phyloP scores from a whole-genome alignment of 2,329 filamentous ascomycete genomes.

The Trichoderma sp. region DNA sequence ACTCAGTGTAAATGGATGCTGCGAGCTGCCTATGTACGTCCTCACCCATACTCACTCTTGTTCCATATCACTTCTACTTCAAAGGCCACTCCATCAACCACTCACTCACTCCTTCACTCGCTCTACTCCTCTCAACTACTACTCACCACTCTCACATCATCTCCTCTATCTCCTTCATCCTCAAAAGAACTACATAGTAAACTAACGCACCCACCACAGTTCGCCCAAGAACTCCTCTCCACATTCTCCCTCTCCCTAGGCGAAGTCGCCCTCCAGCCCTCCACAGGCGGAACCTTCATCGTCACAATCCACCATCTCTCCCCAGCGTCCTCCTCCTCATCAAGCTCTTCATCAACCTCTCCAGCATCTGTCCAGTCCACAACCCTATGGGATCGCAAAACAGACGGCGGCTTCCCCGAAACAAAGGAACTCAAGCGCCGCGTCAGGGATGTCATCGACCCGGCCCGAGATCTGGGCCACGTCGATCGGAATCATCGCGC shows the following conservation, averaged over 20 bases:
- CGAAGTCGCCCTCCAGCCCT: constrained; percentile 82
- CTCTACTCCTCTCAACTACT: too few species aligned
- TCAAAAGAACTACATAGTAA: too few species aligned
- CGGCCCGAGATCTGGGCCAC: constrained; percentile 75
- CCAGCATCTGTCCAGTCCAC: constrained; percentile 34
- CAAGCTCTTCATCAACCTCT: constrained; percentile 16
- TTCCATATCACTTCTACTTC: too few species aligned
- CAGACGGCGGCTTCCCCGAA: constrained; percentile 87
- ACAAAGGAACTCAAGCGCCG: constrained; percentile 86
- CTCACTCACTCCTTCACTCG: neutral
- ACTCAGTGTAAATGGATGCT: constrained; percentile 94
- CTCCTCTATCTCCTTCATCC: too few species aligned
- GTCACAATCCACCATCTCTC: constrained; percentile 57
- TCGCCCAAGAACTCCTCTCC: constrained; percentile 89
- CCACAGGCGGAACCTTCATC: constrained; percentile 79
- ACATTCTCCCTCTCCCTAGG: constrained; percentile 83
- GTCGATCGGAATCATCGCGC: constrained; percentile 57
- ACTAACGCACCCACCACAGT: too few species aligned
- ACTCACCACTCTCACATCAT: neutral
- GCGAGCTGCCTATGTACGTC: constrained; percentile 74
- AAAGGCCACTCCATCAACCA: too few species aligned
- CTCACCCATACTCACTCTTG: neutral
- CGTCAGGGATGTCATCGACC: constrained; percentile 79
- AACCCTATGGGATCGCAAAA: constrained; percentile 83
- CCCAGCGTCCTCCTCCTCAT: constrained; percentile 36